Conservation (phyloP, 164 flowering plant species). For the Tinospora cordifolia region DNA sequence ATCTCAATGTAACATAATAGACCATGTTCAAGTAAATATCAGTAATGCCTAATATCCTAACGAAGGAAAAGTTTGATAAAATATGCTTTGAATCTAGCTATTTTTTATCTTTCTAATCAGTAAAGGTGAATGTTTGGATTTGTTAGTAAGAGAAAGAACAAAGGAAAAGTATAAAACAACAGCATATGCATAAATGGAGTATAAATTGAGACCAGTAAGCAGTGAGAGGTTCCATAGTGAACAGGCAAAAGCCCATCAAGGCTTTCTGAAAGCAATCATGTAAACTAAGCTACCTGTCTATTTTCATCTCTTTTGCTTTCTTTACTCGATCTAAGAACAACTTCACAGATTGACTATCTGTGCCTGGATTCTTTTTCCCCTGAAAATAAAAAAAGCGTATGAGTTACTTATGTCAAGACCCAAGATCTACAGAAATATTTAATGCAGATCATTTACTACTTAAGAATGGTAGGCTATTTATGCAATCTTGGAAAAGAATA, state of each 20-base stretch:
- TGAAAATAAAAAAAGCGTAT: constrained; percentile 19
- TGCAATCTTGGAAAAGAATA: neutral
- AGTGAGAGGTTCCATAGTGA: neutral
- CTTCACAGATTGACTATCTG: constrained; percentile 53
- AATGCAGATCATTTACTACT: neutral
- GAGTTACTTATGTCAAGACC: neutral
- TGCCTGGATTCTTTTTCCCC: constrained; percentile 98
- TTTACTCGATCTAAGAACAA: constrained; percentile 58
- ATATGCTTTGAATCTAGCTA: too few relatives aligned
- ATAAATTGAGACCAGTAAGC: neutral
- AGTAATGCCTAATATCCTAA: too few relatives aligned
- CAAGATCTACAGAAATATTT: neutral
- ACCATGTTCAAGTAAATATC: too few relatives aligned
- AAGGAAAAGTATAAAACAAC: neutral
- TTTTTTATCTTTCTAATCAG: neutral
- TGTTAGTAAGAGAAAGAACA: neutral
- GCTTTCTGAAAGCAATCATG: neutral
- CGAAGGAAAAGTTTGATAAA: too few relatives aligned
- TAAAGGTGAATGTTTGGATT: neutral
- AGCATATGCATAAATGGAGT: neutral
- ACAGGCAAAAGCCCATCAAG: neutral
- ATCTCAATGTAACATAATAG: too few relatives aligned
- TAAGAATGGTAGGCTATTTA: neutral
- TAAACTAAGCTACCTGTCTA: constrained; percentile 51
- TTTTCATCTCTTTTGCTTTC: constrained; percentile 78